Percentiles rank a stretch among this genome's conserved stretches.
These are phyloP conservation scores for Candolleomyces aberdarensis DNA, from an alignment of 768 basidiomycete genomes.

Conservation along the genomic window DNA sequence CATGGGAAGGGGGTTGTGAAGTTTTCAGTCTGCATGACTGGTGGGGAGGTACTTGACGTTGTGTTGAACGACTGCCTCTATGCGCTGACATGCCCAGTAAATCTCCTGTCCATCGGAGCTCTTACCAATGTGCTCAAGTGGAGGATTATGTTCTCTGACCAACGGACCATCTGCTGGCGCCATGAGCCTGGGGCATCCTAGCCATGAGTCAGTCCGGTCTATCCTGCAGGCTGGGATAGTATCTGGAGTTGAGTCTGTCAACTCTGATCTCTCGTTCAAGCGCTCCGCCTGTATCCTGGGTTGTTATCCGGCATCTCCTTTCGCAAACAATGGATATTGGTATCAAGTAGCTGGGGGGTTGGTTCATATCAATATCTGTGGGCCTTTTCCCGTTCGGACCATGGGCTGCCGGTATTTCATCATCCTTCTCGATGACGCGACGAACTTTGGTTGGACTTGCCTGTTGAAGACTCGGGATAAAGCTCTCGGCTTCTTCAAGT, in stretches of 20 bases:
- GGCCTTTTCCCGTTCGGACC: constrained; percentile 19
- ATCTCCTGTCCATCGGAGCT: constrained; percentile 19
- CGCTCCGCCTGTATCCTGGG: constrained; percentile 23
- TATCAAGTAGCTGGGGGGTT: constrained; percentile 14
- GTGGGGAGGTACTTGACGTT: constrained; percentile 6
- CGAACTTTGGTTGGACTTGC: constrained; percentile 14
- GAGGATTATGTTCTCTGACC: not conserved
- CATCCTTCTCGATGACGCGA: constrained; percentile 16
- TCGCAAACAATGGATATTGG: constrained; percentile 3
- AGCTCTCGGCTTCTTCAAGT: too few species aligned
- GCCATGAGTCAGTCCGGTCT: constrained; percentile 14
- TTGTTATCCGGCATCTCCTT: constrained; percentile 15
- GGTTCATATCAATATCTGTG: constrained; percentile 23
- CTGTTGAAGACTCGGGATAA: too few species aligned
- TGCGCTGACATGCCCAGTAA: constrained; percentile 19
- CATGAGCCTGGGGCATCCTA: constrained; percentile 19
- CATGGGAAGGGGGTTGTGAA: constrained; percentile 15
- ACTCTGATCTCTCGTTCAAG: not conserved
- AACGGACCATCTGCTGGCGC: not conserved
- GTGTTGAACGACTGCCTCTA: constrained; percentile 19
- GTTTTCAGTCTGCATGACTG: not conserved
- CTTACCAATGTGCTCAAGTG: constrained; percentile 5
- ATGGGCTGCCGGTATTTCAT: constrained; percentile 10
- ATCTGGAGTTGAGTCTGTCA: constrained; percentile 11
- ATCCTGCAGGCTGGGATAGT: constrained; percentile 15